Conservation (phyloP, 2,329 filamentous ascomycete genomes). For the Coniochaeta hoffmannii region DNA sequence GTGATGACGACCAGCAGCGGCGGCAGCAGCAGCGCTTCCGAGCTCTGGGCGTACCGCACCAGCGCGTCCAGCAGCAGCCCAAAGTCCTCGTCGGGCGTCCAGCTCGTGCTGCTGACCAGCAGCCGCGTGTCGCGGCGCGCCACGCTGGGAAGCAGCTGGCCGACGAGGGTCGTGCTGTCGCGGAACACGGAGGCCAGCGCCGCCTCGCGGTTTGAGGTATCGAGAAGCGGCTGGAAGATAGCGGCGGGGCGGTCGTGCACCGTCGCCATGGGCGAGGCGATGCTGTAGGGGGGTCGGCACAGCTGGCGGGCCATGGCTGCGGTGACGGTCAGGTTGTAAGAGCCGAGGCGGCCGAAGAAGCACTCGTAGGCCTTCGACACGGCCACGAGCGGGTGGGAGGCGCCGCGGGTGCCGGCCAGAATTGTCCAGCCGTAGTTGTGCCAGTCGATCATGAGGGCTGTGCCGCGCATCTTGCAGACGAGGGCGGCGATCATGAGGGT, state of each 20-base stretch:
- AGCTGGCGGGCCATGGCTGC: conserved; percentile 78
- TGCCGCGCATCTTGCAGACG: conserved; percentile 69
- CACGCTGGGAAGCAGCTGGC: conserved; percentile 31
- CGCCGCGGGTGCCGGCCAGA: conserved; percentile 54
- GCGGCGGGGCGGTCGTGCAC: conserved; percentile 81
- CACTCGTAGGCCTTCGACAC: conserved; percentile 74
- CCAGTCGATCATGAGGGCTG: conserved; percentile 87
- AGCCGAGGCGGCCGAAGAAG: conserved; percentile 58
- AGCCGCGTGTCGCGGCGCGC: conserved; percentile 59
- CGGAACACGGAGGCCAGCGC: conserved; percentile 62
- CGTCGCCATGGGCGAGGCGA: conserved; percentile 59
- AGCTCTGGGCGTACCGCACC: conserved; percentile 70
- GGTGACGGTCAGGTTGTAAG: conserved; percentile 80
- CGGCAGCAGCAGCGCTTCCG: too few species aligned
- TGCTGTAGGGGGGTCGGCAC: conserved; percentile 51
- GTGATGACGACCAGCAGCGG: conserved; percentile 90
- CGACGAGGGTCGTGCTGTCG: conserved; percentile 25
- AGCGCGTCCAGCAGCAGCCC: conserved; percentile 78
- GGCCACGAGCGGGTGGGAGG: conserved; percentile 65
- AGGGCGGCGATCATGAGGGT: conserved; percentile 71
- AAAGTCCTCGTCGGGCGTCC: conserved; percentile 97
- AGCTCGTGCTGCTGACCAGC: conserved; percentile 89
- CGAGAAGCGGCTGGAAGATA: conserved; percentile 71
- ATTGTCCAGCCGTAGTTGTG: conserved; percentile 99
- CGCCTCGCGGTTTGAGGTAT: conserved; percentile 36